Evolutionary conservation across 2,329 filamentous ascomycete genomes (phyloP), one percentile per base, ranked within the genome.

Genomic region (Diaporthe sp.): DNA sequence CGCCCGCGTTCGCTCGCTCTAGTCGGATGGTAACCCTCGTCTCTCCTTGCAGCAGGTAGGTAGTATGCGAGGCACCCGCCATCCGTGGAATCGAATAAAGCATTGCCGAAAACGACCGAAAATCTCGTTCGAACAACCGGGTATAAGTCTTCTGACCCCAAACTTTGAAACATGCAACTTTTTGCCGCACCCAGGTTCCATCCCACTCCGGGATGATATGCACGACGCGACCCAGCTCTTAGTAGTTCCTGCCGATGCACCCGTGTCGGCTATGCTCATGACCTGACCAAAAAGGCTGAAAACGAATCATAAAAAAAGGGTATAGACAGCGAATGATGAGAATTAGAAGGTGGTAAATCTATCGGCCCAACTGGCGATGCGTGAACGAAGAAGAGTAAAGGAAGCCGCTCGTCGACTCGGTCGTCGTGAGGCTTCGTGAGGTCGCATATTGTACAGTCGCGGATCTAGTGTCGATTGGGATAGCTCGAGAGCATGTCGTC

Each of bases 291-390:
- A 42, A 69, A 31, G 28, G 39, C 19, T 34, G 25, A 70, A 67
- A 59, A 58, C 37, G 42, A 61, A 59, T 67, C 28, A 49, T 51
- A 59, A 61, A 39, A 69, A 55, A 49, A 61, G 46, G 55, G 68
- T 75, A 61, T 75, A 69, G 68, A 72, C 76, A 80, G 76, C 77
- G 79, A 79, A 77, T 74, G 79, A 31, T 79, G 75, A 77, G 75
- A 79, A 81, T 78, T 79, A 77, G 77, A 77, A 77, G 62, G 74
- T 62, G 73, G 78, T 78, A 39, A 78, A 75, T 81, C 79, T 78
- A 79, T 81, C 73, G 28, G 57, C 76, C 59, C 53, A 58, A 69
- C n/a, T 51, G 74, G 58, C 49, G 70, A 62, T 62, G 70, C 70
- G 70, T 34, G n/a, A 62, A 53, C 31, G 25, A 72, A 53, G 31